phyloP scores from a whole-genome alignment of 2,329 filamentous ascomycete species.

The Mycosphaerella sp. region DNA sequence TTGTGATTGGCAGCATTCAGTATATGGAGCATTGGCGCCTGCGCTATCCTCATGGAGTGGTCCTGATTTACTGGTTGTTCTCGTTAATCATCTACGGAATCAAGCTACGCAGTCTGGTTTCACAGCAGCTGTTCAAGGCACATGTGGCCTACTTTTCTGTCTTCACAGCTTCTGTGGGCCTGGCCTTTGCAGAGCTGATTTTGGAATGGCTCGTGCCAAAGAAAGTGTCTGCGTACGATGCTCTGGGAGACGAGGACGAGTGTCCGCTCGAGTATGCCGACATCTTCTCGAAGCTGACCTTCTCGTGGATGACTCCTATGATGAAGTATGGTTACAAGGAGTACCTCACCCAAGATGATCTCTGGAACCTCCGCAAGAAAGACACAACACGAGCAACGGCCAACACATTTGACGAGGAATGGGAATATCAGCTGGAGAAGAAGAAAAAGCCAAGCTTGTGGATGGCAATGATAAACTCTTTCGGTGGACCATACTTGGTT shows the following conservation, averaged over 20 bases:
- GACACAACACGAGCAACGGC: constrained; percentile 75
- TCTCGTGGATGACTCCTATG: constrained; percentile 97
- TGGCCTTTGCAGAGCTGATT: constrained; percentile 64
- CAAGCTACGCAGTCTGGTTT: constrained; percentile 79
- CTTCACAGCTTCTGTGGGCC: constrained; percentile 65
- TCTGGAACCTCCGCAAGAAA: constrained; percentile 80
- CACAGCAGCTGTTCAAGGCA: constrained; percentile 63
- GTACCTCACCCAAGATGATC: constrained; percentile 86
- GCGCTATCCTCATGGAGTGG: constrained; percentile 78
- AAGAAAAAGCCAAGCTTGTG: constrained; percentile 70
- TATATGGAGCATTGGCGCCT: constrained; percentile 80
- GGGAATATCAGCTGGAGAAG: constrained; percentile 68
- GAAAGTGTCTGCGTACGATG: constrained; percentile 62
- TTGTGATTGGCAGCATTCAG: constrained; percentile 71
- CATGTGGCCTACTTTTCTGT: constrained; percentile 69
- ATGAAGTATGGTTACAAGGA: constrained; percentile 93
- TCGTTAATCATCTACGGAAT: constrained; percentile 70
- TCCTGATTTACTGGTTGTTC: constrained; percentile 87
- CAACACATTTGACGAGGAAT: constrained; percentile 63
- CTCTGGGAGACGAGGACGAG: constrained; percentile 61
- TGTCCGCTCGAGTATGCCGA: constrained; percentile 85
- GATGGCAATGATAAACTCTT: constrained; percentile 76
- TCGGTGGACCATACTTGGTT: constrained; percentile 74
- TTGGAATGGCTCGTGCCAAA: constrained; percentile 88
- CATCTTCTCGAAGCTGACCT: constrained; percentile 87